Evolutionary conservation across 2,329 filamentous ascomycete genomes (phyloP), one percentile per base, ranked within the genome.

Genomic region (Penicillium sp.): DNA sequence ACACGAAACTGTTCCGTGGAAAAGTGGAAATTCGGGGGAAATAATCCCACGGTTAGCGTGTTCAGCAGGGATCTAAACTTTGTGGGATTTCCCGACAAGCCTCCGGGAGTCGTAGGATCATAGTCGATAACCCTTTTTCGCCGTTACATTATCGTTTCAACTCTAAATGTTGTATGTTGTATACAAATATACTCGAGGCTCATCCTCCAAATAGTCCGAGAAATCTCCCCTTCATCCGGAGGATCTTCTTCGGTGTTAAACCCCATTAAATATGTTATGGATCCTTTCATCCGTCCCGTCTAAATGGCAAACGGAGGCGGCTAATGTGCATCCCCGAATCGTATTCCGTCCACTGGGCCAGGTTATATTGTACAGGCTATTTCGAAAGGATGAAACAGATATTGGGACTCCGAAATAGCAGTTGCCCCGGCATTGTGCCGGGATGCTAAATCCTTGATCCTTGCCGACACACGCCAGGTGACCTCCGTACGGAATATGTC

Each of bases 1-100:
- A 51, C 49, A 45, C 31, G 15, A 18, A 37, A 15, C 40, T 46
- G 49, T 38, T 37, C 25, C 46, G 13, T 45, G n/a, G 32, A 21
- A 37, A 37, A 32, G 21, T 52, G 42, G 42, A 27, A 18, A 40
- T 46, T 46, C 41, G 50, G 50, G 18, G 34, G 13, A 15, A 32
- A 42, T 42, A 4, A 25, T 27, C n/a, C 39, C 16, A 9, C 27
- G 9, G 39, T 40, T 52, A 52, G 42, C 44, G 50, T 48, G 25
- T 31, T n/a, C n/a, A n/a, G 27, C 44, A 48, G 35, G 42, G 50
- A 40, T 34, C 35, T 48, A 27, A 52, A 48, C 42, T 52, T 48
- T 48, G 21, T 52, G 18, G 23, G 18, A 46, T 38, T 38, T 44
- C 29, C 49, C 32, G 32, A 45, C 40, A 46, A 51, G 37, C 21